Percentiles rank a stretch among this genome's conserved stretches.
These are phyloP conservation scores for Cerrena zonata DNA, from an alignment of 1,284 basidiomycete species.

Conservation along the genomic window DNA sequence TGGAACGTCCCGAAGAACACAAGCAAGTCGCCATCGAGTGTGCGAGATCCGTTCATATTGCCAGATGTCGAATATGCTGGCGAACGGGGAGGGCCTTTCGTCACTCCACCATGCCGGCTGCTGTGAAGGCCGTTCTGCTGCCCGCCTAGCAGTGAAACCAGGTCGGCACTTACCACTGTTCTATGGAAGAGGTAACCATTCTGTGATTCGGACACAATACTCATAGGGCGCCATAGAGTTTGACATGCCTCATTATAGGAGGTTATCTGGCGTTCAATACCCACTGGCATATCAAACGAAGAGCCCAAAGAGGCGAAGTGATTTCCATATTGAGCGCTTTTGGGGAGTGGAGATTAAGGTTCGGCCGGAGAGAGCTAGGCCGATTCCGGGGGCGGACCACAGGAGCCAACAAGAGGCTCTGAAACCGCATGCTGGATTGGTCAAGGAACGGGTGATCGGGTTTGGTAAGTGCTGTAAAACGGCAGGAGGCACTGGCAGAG, in stretches of 20 bases:
- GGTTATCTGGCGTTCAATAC: not conserved
- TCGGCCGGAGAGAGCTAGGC: too few relatives aligned
- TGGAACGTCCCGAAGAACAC: not conserved
- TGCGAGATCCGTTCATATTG: not conserved
- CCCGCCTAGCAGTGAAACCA: not conserved
- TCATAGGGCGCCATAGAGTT: not conserved
- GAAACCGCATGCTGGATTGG: not conserved
- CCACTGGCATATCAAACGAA: not conserved
- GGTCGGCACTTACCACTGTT: not conserved
- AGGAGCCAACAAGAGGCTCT: not conserved
- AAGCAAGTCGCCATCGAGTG: not conserved
- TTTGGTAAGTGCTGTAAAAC: not conserved
- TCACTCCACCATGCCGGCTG: not conserved
- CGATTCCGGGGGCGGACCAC: too few relatives aligned
- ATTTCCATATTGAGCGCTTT: not conserved
- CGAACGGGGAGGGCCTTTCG: not conserved
- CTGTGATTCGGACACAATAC: not conserved
- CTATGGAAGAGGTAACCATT: not conserved
- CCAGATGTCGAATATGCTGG: not conserved
- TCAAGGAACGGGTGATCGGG: not conserved
- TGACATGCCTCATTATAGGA: not conserved
- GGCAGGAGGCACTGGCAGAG: too few relatives aligned
- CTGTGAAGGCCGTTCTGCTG: not conserved
- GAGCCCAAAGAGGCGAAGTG: not conserved
- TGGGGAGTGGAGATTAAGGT: too few relatives aligned